phyloP scores from a whole-genome alignment of 805 yeast genomes.

The Candida cerambycidarum region DNA sequence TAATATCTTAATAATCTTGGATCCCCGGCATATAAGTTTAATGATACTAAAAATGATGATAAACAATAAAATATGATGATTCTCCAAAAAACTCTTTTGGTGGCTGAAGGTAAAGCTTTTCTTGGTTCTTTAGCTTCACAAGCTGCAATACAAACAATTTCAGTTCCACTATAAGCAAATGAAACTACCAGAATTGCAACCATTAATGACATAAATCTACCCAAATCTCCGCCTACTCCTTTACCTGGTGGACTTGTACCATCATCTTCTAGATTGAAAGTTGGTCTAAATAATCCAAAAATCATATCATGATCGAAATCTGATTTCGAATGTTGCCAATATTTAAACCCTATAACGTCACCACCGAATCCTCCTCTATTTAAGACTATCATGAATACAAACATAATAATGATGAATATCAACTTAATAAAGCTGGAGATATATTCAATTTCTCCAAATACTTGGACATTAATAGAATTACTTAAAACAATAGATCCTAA shows the following conservation, averaged over 20 bases:
- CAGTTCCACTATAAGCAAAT: constrained; percentile 80
- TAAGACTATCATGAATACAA: constrained; percentile 63
- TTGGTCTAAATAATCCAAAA: constrained; percentile 73
- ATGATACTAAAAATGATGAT: constrained; percentile 65
- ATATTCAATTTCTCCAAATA: constrained; percentile 75
- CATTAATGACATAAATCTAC: constrained; percentile 59
- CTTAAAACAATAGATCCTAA: constrained; percentile 44
- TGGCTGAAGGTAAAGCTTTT: constrained; percentile 72
- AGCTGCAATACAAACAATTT: constrained; percentile 78
- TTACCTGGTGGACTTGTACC: constrained; percentile 43
- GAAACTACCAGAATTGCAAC: constrained; percentile 65
- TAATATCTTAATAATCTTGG: constrained; percentile 64
- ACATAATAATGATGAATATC: constrained; percentile 48
- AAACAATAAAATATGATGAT: constrained; percentile 63
- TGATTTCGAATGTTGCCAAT: constrained; percentile 60
- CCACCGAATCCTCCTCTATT: constrained; percentile 57
- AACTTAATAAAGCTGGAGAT: constrained; percentile 59
- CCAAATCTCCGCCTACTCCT: constrained; percentile 63
- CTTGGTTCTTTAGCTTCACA: constrained; percentile 85
- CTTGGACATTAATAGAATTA: constrained; percentile 66
- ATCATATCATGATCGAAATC: constrained; percentile 47
- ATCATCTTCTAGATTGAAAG: constrained; percentile 62
- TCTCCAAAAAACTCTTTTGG: constrained; percentile 71
- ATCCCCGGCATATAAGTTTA: constrained; percentile 76
- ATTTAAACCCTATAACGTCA: constrained; percentile 58